Conservation (phyloP, 2,329 filamentous ascomycete species). For the Talaromyces amestolkiae region DNA sequence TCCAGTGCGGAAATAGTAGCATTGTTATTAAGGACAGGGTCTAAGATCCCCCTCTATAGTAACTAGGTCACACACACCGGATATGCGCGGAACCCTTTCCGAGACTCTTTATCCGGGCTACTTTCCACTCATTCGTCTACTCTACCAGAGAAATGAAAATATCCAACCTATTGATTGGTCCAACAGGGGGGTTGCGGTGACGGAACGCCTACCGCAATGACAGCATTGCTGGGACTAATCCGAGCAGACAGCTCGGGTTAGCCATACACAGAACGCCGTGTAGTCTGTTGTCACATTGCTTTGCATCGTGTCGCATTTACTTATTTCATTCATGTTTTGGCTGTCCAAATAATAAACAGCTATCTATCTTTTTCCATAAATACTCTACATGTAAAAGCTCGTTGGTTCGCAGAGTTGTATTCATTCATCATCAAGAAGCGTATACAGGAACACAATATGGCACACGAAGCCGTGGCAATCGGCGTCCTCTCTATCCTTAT, state of each 20-base stretch:
- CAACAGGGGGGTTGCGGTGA: neutral
- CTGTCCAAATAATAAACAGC: neutral
- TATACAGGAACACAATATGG: slow-evolving; percentile 1
- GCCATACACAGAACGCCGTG: neutral
- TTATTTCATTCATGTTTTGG: neutral
- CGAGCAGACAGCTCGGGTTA: neutral
- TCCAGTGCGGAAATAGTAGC: neutral
- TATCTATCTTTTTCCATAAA: neutral
- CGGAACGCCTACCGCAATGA: slow-evolving; percentile 5
- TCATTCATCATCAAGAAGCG: neutral
- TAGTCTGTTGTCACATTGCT: neutral
- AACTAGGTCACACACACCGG: neutral
- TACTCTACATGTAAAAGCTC: neutral
- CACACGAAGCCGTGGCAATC: slow-evolving; percentile 11
- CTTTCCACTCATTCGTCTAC: neutral
- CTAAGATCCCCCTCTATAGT: neutral
- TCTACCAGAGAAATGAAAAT: neutral
- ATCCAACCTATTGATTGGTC: neutral
- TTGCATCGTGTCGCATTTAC: neutral
- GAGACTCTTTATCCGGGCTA: neutral
- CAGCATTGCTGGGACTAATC: neutral
- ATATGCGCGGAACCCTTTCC: slow-evolving; percentile 6
- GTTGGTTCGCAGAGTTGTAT: neutral
- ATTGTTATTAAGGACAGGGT: neutral
- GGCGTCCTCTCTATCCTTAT: slow-evolving; percentile 25